phyloP scores from a whole-genome alignment of 2,329 filamentous ascomycete genomes.

The Colletotrichum musae region DNA sequence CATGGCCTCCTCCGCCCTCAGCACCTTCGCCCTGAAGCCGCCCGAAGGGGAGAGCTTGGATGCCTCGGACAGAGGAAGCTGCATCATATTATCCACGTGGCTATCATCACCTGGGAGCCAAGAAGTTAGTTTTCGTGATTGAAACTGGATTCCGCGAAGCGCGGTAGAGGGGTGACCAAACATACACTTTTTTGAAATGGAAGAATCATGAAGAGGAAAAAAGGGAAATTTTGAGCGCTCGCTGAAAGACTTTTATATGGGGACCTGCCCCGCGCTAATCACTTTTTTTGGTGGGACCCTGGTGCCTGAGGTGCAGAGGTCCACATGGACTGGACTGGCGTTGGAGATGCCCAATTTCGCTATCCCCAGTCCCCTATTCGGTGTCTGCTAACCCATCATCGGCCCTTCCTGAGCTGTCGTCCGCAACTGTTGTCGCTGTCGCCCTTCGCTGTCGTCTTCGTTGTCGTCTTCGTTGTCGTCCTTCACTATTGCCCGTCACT shows the following conservation, averaged over 20 bases:
- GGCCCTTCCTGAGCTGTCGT: no score
- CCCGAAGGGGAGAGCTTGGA: constrained; percentile 85
- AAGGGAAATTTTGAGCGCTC: constrained; percentile 55
- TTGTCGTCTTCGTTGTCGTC: no score
- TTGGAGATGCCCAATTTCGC: no score
- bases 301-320: constrained; percentile 34
- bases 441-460: no score
- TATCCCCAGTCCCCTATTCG: no score
- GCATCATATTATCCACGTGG: constrained; percentile 94
- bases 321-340: neutral
- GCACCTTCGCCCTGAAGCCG: constrained; percentile 91
- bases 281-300: constrained; percentile 47
- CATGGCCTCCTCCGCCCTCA: constrained; percentile 79
- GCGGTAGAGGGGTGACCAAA: constrained; percentile 46
- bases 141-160: constrained; percentile 30
- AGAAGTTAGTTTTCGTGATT: constrained; percentile 42
- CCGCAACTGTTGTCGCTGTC: no score
- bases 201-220: constrained; percentile 87
- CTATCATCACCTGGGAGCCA: constrained; percentile 94
- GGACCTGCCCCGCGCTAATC: constrained; percentile 41
- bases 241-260: constrained; percentile 55
- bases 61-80: constrained; percentile 75
- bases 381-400: no score
- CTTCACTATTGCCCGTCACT: no score
- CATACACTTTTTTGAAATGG: constrained; percentile 99